Base-by-base conservation (phyloP, 129 eudicot species). In the Lactuca sativa region DNA sequence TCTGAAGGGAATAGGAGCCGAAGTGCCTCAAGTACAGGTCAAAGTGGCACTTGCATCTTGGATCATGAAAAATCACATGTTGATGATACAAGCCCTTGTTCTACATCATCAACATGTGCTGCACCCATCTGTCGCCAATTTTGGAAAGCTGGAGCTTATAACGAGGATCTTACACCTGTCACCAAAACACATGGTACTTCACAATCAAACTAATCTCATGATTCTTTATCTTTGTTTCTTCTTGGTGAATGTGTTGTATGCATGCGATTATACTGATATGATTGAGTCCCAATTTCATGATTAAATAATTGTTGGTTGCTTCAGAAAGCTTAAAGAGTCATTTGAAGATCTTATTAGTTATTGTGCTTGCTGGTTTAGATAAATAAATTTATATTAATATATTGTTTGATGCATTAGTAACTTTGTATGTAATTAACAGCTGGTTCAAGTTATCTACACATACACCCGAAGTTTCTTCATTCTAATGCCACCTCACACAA, bases 401-500 rank as follows among this genome's bases (percentile, higher is more conserved):
- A 3, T 40, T n/a, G 2, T 66, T 38, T 75, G 18, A 17, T 67
- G 55, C 74, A 59, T 67, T 77, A 61, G 69, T 58, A 69, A 49
- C 40, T 33, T 41, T 4, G 34, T 33, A 12, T 55, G 53, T 86
- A 65, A 17, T 68, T 70, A 64, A 49, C 88, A 92, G 98, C 62
- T 47, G 88, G 86, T 34, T 66, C 84, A 31, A 80, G 74, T 77
- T 70, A 79, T 73, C 82, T 91, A 51, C 92, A 79, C 66, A 81
- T 86, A 62, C 98, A 93, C 74, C 98, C 98, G 13, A 85, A 80
- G 75, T 93, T 93, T 71, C 96, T 93, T 65, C 98, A 93, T 64
- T 86, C 98, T 60, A 92, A 93, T 81, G 96, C 96, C 44, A 93
- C 96, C 67, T 86, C 96, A 41, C 98, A 93, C 80, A 93, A 86